Percentiles rank a stretch among this genome's conserved stretches.
phyloP scores from a whole-genome alignment of 768 basidiomycete species.

The Leccinum ochraceum region DNA sequence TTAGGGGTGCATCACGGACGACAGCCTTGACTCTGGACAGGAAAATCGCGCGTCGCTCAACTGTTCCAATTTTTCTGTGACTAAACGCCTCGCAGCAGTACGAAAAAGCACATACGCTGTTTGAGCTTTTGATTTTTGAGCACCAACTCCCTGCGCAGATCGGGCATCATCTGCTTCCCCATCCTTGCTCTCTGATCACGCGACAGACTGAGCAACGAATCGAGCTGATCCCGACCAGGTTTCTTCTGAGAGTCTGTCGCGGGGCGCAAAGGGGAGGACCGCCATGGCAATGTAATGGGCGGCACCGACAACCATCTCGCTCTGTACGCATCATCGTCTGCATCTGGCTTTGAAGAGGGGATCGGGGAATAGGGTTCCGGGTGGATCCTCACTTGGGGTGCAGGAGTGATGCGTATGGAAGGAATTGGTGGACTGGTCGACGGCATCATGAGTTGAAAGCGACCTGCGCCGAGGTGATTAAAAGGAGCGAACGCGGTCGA shows the following conservation, averaged over 20 bases:
- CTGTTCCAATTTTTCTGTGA: slow-evolving; percentile 36
- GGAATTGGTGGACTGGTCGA: slow-evolving; percentile 50
- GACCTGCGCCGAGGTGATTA: slow-evolving; percentile 51
- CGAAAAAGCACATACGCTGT: slow-evolving; percentile 53
- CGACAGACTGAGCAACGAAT: slow-evolving; percentile 60
- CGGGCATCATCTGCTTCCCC: slow-evolving; percentile 47
- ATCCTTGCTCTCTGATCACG: slow-evolving; percentile 52
- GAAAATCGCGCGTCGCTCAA: slow-evolving; percentile 74
- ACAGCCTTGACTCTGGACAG: slow-evolving; percentile 67
- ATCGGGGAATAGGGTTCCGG: slow-evolving; percentile 70
- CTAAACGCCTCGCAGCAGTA: slow-evolving; percentile 1
- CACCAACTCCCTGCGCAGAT: slow-evolving; percentile 75
- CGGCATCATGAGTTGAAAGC: slow-evolving; percentile 44
- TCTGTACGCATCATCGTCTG: slow-evolving; percentile 55
- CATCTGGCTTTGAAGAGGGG: slow-evolving; percentile 30
- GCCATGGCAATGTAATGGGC: slow-evolving; percentile 32
- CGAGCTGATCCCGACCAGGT: slow-evolving; percentile 62
- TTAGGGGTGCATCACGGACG: slow-evolving; percentile 65
- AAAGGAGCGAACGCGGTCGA: slow-evolving; percentile 30
- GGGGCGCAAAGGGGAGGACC: slow-evolving; percentile 53
- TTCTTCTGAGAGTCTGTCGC: slow-evolving; percentile 44
- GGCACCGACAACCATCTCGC: slow-evolving; percentile 56
- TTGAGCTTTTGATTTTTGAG: slow-evolving; percentile 71
- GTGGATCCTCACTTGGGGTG: slow-evolving; percentile 39
- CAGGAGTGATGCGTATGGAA: slow-evolving; percentile 68